Conservation (phyloP, 2,329 filamentous ascomycete genomes). For the Arthrobotrys pseudoclavata region DNA sequence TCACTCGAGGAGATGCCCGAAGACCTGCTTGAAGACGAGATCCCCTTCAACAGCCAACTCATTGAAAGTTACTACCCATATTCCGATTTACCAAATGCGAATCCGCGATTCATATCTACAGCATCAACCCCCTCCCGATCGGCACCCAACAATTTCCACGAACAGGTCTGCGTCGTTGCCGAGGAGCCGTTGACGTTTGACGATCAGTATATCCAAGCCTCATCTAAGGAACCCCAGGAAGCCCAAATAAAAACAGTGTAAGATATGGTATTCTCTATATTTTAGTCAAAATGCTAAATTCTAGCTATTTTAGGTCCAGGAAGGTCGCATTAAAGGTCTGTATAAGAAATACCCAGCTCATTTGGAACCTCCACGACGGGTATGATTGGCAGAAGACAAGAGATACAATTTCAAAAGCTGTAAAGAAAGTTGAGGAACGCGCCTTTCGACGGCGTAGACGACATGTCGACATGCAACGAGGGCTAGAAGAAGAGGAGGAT, state of each 20-base stretch:
- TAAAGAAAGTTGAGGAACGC: conserved; percentile 86
- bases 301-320: conserved; percentile 19
- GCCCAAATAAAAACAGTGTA: conserved; percentile 39
- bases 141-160: conserved; percentile 70
- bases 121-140: conserved; percentile 60
- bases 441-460: conserved; percentile 79
- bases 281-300: not conserved
- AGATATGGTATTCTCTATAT: not conserved
- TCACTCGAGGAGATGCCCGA: conserved; percentile 66
- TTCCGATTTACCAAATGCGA: conserved; percentile 63
- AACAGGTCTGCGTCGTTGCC: conserved; percentile 72
- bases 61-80: conserved; percentile 72
- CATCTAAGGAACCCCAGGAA: conserved; percentile 16
- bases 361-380: conserved; percentile 98
- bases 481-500: conserved; percentile 68
- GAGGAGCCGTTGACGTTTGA: conserved; percentile 78
- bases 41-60: conserved; percentile 68
- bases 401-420: conserved; percentile 86
- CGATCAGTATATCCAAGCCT: conserved; percentile 68
- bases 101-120: conserved; percentile 62
- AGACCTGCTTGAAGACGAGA: conserved; percentile 66
- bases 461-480: conserved; percentile 72
- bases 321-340: conserved; percentile 77
- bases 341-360: conserved; percentile 88
- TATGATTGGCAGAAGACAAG: conserved; percentile 95